A percentile compares a stretch with the other conserved stretches of the same genome.
Evolutionary conservation across 2,329 filamentous ascomycete species (phyloP).

Genomic region (Beauveria varroae): DNA sequence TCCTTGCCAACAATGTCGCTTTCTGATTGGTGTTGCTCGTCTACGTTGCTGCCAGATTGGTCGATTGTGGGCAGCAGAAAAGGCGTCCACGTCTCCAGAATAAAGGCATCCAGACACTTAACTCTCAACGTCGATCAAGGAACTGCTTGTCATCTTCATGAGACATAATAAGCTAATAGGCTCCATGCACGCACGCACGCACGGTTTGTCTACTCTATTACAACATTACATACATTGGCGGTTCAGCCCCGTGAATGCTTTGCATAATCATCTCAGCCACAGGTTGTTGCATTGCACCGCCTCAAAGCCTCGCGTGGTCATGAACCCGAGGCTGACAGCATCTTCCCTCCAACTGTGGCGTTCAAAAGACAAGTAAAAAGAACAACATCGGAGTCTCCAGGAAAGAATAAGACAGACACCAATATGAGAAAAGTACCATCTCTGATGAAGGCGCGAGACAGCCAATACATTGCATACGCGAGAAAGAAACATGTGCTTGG

Average conservation of each 20-base stretch:
- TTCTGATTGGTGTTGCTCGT: not conserved
- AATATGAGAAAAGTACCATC: no score
- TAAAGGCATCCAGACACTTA: not conserved
- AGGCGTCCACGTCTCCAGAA: not conserved
- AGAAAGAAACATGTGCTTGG: not conserved
- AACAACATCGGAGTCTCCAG: not conserved
- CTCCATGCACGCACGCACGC: no score
- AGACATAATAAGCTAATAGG: no score
- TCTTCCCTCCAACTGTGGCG: not conserved
- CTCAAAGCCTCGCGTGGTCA: slow-evolving; percentile 6
- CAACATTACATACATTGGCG: no score
- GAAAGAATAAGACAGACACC: no score
- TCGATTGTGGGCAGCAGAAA: not conserved
- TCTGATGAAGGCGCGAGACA: no score
- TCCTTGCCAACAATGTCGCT: not conserved
- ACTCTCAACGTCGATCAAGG: no score
- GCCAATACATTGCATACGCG: not conserved
- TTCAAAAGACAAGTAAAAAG: not conserved
- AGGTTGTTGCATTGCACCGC: not conserved
- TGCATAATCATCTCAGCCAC: slow-evolving; percentile 5
- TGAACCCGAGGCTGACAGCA: not conserved
- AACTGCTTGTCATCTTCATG: no score
- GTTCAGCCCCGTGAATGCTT: not conserved
- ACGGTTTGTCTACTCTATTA: no score
- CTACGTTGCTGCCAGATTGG: not conserved